Percentiles rank a stretch among this genome's conserved stretches.
These are phyloP conservation scores for Blastobotrys proliferans DNA, from an alignment of 1,139 yeast genomes.

Conservation along the genomic window DNA sequence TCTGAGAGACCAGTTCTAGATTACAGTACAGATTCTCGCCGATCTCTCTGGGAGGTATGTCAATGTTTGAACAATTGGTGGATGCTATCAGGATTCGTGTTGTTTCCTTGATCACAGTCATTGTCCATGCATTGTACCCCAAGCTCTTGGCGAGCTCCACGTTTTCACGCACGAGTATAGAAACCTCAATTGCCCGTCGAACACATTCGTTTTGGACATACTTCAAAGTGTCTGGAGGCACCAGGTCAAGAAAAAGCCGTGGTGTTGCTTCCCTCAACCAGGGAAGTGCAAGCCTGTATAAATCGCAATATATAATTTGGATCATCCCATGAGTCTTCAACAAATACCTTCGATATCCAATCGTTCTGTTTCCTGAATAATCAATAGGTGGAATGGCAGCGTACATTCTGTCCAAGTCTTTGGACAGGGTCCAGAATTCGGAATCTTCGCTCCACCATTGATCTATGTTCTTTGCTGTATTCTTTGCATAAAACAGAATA, in stretches of 20 bases:
- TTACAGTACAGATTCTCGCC: background rate
- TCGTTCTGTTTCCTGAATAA: background rate
- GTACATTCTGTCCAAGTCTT: background rate
- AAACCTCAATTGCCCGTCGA: background rate
- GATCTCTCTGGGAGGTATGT: background rate
- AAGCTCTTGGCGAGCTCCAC: background rate
- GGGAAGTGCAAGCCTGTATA: slow-evolving; percentile 7
- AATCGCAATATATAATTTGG: slow-evolving; percentile 4
- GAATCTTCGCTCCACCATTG: slow-evolving; percentile 10
- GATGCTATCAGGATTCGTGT: slow-evolving; percentile 8
- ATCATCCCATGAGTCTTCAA: slow-evolving; percentile 1
- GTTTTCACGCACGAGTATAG: background rate
- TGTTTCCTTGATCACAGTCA: slow-evolving; percentile 4
- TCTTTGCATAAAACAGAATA: slow-evolving; percentile 5
- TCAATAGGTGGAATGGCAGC: background rate
- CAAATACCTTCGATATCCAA: background rate
- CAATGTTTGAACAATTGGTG: background rate
- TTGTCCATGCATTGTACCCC: slow-evolving; percentile 2
- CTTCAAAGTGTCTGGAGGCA: slow-evolving; percentile 1
- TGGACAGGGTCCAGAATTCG: slow-evolving; percentile 7
- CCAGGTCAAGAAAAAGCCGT: slow-evolving; percentile 5
- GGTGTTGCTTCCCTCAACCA: slow-evolving; percentile 8
- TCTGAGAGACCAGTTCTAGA: background rate
- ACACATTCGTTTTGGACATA: slow-evolving; percentile 3
- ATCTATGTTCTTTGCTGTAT: slow-evolving; percentile 8